These are phyloP conservation scores for Iberis pinnata DNA, from an alignment of 345 rosid species.

Conservation along the genomic window DNA sequence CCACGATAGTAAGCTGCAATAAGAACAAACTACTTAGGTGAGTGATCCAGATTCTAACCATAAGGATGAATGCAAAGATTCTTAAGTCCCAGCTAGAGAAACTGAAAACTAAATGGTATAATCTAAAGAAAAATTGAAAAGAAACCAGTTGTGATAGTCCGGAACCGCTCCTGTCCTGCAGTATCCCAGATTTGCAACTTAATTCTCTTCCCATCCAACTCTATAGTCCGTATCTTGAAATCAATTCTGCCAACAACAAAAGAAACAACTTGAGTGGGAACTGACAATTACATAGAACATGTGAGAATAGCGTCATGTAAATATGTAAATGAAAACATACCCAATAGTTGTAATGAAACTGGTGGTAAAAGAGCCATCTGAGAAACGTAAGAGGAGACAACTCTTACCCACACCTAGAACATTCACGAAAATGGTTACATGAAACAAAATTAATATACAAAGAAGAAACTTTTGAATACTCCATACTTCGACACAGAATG, in stretches of 20 bases:
- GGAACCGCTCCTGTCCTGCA: conserved; percentile 91
- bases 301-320: too few species aligned
- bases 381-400: conserved; percentile 92
- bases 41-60: too few species aligned
- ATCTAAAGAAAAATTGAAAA: background rate
- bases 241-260: conserved; percentile 48
- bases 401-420: conserved; percentile 77
- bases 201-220: conserved; percentile 87
- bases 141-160: conserved; percentile 75
- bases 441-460: background rate
- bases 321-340: conserved; percentile 29
- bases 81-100: too few species aligned
- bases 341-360: conserved; percentile 97
- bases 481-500: too few species aligned
- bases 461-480: too few species aligned
- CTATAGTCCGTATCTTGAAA: conserved; percentile 90
- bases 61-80: too few species aligned
- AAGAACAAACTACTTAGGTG: background rate
- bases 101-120: too few species aligned
- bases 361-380: conserved; percentile 94
- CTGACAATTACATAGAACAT: background rate
- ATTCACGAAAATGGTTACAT: background rate
- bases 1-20: conserved; percentile 79
- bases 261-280: background rate
- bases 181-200: conserved; percentile 97